Percentiles rank a stretch among this genome's conserved stretches.
Evolutionary conservation across 345 rosid genomes (phyloP).

Genomic region (Euclidium syriacum): DNA sequence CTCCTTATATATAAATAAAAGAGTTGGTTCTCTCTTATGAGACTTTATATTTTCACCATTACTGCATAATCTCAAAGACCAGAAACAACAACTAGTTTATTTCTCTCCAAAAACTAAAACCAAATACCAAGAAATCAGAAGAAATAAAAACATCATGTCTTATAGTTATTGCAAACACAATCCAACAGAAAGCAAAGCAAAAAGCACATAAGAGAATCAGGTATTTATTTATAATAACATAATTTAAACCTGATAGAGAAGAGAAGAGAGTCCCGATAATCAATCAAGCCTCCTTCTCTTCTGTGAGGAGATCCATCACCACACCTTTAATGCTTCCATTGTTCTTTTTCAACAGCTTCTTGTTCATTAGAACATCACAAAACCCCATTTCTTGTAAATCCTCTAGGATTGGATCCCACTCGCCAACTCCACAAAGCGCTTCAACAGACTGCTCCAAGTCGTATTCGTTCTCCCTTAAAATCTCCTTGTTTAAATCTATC

Average conservation of each 20-base stretch:
- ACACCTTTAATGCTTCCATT: constrained; percentile 87
- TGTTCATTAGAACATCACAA: constrained; percentile 63
- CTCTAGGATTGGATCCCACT: constrained; percentile 86
- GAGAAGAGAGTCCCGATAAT: too few relatives aligned
- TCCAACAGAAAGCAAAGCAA: too few relatives aligned
- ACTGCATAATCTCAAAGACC: too few relatives aligned
- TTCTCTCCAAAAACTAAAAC: too few relatives aligned
- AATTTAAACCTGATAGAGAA: too few relatives aligned
- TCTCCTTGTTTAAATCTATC: constrained; percentile 79
- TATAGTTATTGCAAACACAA: too few relatives aligned
- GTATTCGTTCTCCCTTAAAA: constrained; percentile 65
- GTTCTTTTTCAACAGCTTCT: constrained; percentile 85
- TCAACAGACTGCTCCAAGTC: constrained; percentile 73
- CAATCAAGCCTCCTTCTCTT: constrained; percentile 45
- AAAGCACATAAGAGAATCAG: constrained; percentile 3
- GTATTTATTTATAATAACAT: constrained; percentile 21
- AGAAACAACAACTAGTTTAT: too few relatives aligned
- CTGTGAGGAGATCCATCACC: constrained; percentile 86
- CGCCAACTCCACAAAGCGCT: constrained; percentile 67
- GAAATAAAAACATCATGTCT: too few relatives aligned
- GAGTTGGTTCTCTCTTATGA: too few relatives aligned
- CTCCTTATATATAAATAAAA: too few relatives aligned
- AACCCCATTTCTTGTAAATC: constrained; percentile 96
- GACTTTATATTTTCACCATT: too few relatives aligned
- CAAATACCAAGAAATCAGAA: too few relatives aligned